A percentile compares a stretch with the other conserved stretches of the same genome.
Evolutionary conservation across 306 rosid species (phyloP).

Genomic region (Biancaea sappan): DNA sequence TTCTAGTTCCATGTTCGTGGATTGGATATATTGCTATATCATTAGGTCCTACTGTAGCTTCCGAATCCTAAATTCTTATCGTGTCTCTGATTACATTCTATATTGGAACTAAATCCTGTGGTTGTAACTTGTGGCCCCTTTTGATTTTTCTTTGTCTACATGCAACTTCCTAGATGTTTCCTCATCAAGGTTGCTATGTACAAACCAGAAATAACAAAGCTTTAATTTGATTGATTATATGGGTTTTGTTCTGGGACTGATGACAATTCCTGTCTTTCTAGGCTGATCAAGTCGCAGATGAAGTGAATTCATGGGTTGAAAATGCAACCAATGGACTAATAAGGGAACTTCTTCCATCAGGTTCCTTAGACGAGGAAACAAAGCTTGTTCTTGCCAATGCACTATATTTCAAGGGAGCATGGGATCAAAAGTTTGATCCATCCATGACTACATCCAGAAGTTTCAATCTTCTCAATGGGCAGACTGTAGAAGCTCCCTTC

Average conservation of each 20-base stretch:
- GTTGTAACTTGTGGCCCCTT: background rate
- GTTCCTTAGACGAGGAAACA: background rate
- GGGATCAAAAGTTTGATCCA: constrained; percentile 11
- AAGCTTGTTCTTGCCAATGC: constrained; percentile 33
- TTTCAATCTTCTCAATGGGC: constrained; percentile 34
- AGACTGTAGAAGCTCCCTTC: constrained; percentile 23
- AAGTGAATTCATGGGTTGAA: constrained; percentile 37
- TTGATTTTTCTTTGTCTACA: background rate
- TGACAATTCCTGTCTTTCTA: background rate
- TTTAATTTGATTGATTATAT: background rate
- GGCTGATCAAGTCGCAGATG: background rate
- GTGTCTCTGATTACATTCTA: no score
- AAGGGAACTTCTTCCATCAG: background rate
- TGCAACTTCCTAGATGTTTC: background rate
- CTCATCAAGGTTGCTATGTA: background rate
- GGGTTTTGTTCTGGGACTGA: background rate
- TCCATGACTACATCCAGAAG: background rate
- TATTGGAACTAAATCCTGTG: no score
- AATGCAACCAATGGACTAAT: constrained; percentile 25
- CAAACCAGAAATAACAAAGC: background rate
- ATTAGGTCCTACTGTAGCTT: no score
- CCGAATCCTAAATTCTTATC: no score
- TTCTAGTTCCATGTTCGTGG: background rate
- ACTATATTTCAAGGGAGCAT: constrained; percentile 38
- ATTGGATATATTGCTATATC: no score